Percentiles rank a stretch among this genome's conserved stretches.
phyloP scores from a whole-genome alignment of 2,329 filamentous ascomycete genomes.

The Paracoccidioides brasiliensis region DNA sequence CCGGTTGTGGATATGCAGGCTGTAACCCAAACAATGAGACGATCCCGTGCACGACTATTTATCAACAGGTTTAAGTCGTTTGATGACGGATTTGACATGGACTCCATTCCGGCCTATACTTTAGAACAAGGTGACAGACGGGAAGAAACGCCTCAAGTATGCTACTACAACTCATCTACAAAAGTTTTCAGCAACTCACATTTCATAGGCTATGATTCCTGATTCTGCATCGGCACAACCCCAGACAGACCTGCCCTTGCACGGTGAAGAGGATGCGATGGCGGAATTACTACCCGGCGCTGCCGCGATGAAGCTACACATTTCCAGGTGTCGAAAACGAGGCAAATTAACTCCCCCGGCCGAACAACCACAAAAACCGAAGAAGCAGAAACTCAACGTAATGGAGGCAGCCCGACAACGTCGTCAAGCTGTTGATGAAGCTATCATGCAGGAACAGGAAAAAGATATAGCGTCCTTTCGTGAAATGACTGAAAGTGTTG shows the following conservation, averaged over 20 bases:
- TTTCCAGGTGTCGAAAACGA: constrained; percentile 44
- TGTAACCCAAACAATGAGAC: constrained; percentile 11
- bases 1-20: constrained; percentile 10
- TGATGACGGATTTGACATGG: constrained; percentile 44
- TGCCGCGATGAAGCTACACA: constrained; percentile 63
- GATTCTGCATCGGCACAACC: constrained; percentile 15
- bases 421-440: constrained; percentile 41
- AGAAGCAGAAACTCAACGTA: constrained; percentile 53
- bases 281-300: constrained; percentile 63
- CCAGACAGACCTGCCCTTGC: constrained; percentile 17
- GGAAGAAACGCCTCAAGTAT: constrained; percentile 9
- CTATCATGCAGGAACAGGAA: constrained; percentile 42
- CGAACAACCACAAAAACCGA: constrained; percentile 30
- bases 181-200: neutral
- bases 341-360: constrained; percentile 12
- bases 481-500: constrained; percentile 47
- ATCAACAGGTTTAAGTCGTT: constrained; percentile 58
- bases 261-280: constrained; percentile 44
- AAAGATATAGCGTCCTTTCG: constrained; percentile 54
- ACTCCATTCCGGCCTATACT: constrained; percentile 25
- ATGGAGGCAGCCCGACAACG: constrained; percentile 47
- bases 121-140: constrained; percentile 14
- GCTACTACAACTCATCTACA: neutral
- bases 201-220: neutral
- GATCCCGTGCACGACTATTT: constrained; percentile 18